Percentiles rank a stretch among this genome's conserved stretches.
Evolutionary conservation across 257 asterid genomes (phyloP).

Genomic region (Capsicum pubescens): DNA sequence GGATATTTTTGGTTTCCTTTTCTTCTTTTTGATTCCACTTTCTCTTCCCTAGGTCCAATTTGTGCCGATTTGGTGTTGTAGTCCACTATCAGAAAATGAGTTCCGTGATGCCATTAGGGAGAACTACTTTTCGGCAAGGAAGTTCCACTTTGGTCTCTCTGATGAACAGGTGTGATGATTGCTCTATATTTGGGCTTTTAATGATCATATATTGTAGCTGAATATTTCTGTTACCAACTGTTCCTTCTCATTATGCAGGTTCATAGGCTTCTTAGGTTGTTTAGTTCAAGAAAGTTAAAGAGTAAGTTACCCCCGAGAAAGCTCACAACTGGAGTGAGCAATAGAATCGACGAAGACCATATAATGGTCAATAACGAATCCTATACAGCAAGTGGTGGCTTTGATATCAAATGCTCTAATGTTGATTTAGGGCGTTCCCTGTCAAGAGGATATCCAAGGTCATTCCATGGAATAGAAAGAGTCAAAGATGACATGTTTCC

Average conservation of each 20-base stretch:
- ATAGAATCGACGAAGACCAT: constrained; percentile 43
- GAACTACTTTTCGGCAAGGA: constrained; percentile 67
- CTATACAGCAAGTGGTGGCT: constrained; percentile 36
- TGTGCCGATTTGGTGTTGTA: constrained; percentile 66
- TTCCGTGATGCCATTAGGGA: constrained; percentile 68
- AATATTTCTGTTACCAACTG: constrained; percentile 26
- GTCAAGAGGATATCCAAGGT: constrained; percentile 38
- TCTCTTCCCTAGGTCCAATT: constrained; percentile 61
- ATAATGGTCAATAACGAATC: constrained; percentile 38
- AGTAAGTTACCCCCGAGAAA: constrained; percentile 38
- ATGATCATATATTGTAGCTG: constrained; percentile 31
- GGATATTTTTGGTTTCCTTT: constrained; percentile 28
- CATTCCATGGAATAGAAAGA: constrained; percentile 37
- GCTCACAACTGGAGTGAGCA: constrained; percentile 30
- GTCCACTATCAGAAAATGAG: constrained; percentile 72
- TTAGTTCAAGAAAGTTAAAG: constrained; percentile 58
- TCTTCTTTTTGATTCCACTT: constrained; percentile 30
- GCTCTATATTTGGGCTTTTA: constrained; percentile 31
- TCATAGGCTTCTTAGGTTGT: constrained; percentile 61
- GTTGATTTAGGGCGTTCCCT: constrained; percentile 35
- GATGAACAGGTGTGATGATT: constrained; percentile 62
- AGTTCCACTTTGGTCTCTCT: constrained; percentile 74
- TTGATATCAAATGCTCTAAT: constrained; percentile 34
- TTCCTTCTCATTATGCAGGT: constrained; percentile 49
- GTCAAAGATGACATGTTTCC: constrained; percentile 33